phyloP scores from a whole-genome alignment of 1,139 yeast genomes.

The Starmera stellimalicola region DNA sequence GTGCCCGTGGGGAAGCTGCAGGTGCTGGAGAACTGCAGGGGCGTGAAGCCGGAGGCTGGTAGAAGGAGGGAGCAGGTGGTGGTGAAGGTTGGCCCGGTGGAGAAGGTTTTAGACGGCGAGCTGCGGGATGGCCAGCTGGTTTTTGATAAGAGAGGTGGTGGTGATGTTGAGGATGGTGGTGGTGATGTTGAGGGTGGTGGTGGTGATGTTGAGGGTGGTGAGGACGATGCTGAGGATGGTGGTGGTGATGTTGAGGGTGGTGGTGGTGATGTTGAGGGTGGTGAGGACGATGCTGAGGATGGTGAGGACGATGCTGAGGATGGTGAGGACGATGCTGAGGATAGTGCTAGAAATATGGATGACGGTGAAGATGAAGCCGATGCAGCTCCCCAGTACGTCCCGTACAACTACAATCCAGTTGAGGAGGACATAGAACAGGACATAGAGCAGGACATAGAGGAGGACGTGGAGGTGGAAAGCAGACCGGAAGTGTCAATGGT shows the following conservation, averaged over 20 bases:
- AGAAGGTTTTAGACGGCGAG: too few species aligned
- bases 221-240: conserved; percentile 2
- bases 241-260: conserved; percentile 1
- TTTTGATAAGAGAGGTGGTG: not conserved
- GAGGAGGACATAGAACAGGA: conserved; percentile 4
- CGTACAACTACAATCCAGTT: not conserved
- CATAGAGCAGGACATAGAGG: conserved; percentile 3
- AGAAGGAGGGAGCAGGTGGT: not conserved
- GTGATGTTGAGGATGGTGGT: conserved; percentile 1
- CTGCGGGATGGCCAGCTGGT: not conserved
- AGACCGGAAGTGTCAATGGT: not conserved
- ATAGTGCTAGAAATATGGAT: not conserved
- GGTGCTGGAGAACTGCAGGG: conserved; percentile 5
- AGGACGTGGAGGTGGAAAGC: not conserved
- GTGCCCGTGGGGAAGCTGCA: conserved; percentile 24
- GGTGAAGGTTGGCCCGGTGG: conserved; percentile 1
- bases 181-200: not conserved
- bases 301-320: conserved; percentile 4
- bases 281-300: not conserved
- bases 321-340: conserved; percentile 1
- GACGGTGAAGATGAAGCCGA: conserved; percentile 3
- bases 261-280: not conserved
- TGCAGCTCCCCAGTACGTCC: not conserved
- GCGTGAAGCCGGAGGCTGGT: not conserved
- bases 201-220: not conserved